phyloP scores from a whole-genome alignment of 441 rosid species.

The Daphne laureola region DNA sequence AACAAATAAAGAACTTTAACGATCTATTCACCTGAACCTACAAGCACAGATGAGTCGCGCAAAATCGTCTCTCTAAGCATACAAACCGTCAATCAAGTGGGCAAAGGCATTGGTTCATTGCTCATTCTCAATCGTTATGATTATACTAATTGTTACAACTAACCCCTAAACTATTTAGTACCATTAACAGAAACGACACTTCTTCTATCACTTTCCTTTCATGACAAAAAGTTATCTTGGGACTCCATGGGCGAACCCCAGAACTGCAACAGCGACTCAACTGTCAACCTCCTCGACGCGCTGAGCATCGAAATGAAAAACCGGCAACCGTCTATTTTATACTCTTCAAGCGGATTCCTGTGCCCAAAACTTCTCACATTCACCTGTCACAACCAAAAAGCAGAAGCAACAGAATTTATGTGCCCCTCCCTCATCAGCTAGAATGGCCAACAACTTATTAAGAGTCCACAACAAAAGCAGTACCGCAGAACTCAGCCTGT shows the following conservation, averaged over 20 bases:
- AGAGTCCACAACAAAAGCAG: slow-evolving; percentile 2
- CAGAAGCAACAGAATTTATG: slow-evolving; percentile 9
- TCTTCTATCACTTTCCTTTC: slow-evolving; percentile 5
- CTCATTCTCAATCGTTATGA: no score
- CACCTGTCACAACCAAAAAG: slow-evolving; percentile 39
- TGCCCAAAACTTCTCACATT: slow-evolving; percentile 93
- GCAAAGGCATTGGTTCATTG: no score
- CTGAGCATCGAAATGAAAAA: slow-evolving; percentile 96
- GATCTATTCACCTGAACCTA: no score
- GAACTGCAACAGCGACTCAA: slow-evolving; percentile 69
- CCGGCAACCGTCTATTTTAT: slow-evolving; percentile 92
- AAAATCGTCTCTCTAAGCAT: no score
- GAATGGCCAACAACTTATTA: slow-evolving; percentile 10
- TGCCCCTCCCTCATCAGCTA: not conserved
- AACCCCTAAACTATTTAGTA: no score
- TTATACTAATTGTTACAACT: no score
- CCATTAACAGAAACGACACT: no score
- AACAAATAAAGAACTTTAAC: no score
- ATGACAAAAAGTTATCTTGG: slow-evolving; percentile 48
- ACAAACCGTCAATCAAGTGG: no score
- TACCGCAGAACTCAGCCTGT: slow-evolving; percentile 93
- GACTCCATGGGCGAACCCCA: slow-evolving; percentile 86
- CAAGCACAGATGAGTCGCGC: no score
- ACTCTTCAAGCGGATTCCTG: slow-evolving; percentile 96
- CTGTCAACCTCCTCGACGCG: slow-evolving; percentile 77